Conservation (phyloP, 1,284 basidiomycete species). For the Trichosporon ovoides region DNA sequence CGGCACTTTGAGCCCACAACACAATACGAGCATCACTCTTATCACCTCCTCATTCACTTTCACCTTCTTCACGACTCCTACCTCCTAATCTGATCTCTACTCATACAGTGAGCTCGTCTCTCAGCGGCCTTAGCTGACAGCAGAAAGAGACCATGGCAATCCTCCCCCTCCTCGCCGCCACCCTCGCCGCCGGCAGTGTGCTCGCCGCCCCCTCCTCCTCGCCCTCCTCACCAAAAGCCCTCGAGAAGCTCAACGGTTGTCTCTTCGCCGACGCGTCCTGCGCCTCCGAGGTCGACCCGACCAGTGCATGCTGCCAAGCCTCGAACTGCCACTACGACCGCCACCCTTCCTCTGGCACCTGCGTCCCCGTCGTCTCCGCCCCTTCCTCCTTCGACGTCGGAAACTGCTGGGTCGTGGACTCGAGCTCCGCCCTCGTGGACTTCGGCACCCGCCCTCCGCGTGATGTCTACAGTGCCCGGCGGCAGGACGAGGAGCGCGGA, state of each 20-base stretch:
- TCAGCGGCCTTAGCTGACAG: not conserved
- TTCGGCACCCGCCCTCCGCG: not conserved
- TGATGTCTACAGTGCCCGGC: not conserved
- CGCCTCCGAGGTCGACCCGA: not conserved
- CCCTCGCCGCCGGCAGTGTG: not conserved
- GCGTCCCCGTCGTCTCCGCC: not conserved
- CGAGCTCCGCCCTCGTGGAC: no score
- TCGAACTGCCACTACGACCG: constrained; percentile 1
- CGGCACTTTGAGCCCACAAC: no score
- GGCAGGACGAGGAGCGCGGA: not conserved
- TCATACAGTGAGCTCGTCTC: not conserved
- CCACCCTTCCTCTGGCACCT: not conserved
- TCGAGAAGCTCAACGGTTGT: not conserved
- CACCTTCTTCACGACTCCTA: no score
- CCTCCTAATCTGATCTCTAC: no score
- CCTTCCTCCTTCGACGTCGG: not conserved
- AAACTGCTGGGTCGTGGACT: not conserved
- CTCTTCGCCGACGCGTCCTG: not conserved
- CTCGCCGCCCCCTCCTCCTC: not conserved
- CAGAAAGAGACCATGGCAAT: not conserved
- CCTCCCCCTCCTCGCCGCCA: not conserved
- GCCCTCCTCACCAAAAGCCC: not conserved
- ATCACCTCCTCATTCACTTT: no score
- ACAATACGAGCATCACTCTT: no score
- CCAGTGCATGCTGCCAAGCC: not conserved